A percentile compares a stretch with the other conserved stretches of the same genome.
These are phyloP conservation scores for Neurospora cerealis DNA, from an alignment of 495 filamentous ascomycete genomes.

Conservation along the genomic window DNA sequence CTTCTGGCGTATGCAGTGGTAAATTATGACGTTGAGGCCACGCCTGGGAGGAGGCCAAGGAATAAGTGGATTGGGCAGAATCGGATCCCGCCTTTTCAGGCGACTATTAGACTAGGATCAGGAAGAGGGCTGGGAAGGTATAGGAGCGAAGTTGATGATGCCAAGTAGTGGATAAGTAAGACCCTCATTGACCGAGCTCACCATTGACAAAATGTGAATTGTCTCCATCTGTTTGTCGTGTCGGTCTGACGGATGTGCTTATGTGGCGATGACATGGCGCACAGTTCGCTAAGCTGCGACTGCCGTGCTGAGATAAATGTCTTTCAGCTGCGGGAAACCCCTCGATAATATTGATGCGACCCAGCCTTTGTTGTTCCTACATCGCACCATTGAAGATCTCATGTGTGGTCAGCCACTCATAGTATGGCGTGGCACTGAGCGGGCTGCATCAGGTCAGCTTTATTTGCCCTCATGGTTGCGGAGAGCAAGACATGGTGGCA, in stretches of 20 bases:
- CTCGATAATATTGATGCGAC: background rate
- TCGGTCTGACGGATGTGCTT: background rate
- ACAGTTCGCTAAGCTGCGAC: background rate
- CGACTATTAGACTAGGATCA: constrained; percentile 28
- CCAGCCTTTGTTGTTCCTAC: background rate
- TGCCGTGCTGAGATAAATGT: background rate
- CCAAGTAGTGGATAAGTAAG: background rate
- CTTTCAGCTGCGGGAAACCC: background rate
- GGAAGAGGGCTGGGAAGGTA: constrained; percentile 15
- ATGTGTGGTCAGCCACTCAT: background rate
- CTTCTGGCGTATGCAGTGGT: constrained; percentile 26
- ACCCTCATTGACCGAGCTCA: background rate
- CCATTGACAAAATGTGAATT: background rate
- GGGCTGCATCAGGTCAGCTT: background rate
- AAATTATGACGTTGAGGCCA: constrained; percentile 29
- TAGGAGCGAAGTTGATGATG: background rate
- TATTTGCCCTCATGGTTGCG: background rate
- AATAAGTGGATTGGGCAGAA: constrained; percentile 27
- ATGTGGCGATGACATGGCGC: background rate
- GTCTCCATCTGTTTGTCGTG: background rate
- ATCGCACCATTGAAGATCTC: background rate
- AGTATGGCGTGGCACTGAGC: background rate
- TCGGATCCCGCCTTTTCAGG: constrained; percentile 23
- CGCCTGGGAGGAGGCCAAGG: constrained; percentile 10
- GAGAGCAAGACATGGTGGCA: background rate